Conservation (phyloP, 106 monocot genomes). For the Alisma plantagoaquatica region DNA sequence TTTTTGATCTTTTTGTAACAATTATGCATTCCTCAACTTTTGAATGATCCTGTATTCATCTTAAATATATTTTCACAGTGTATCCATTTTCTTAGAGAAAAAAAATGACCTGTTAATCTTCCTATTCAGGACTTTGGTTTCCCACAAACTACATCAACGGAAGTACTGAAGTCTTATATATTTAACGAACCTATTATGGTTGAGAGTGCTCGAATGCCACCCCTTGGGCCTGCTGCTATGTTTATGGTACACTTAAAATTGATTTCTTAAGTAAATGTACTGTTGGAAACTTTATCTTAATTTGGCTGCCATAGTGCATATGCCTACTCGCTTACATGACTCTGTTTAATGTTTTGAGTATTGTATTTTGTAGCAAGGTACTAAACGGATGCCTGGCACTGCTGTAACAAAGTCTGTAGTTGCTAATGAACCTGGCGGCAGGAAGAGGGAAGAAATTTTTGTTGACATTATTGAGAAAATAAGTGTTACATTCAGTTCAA, state of each 20-base stretch:
- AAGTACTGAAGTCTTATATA: slow-evolving; percentile 89
- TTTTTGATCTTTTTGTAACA: too few species aligned
- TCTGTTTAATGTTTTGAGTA: background rate
- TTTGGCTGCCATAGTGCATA: background rate
- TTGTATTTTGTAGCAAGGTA: slow-evolving; percentile 60
- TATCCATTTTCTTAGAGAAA: too few species aligned
- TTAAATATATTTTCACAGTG: too few species aligned
- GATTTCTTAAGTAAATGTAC: too few species aligned
- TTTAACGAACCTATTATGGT: slow-evolving; percentile 94
- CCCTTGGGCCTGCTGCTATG: slow-evolving; percentile 92
- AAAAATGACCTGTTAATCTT: too few species aligned
- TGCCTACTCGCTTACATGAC: background rate
- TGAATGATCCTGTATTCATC: too few species aligned
- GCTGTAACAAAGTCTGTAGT: slow-evolving; percentile 99
- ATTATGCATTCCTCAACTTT: too few species aligned
- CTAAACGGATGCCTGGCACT: slow-evolving; percentile 93
- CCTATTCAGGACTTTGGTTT: slow-evolving; percentile 86
- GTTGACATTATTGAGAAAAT: slow-evolving; percentile 99
- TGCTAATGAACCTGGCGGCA: slow-evolving; percentile 86
- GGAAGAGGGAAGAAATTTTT: slow-evolving; percentile 97
- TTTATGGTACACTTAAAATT: slow-evolving; percentile 93
- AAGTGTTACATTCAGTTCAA: slow-evolving; percentile 97
- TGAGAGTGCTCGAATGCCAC: slow-evolving; percentile 68
- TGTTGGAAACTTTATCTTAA: background rate
- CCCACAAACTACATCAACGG: slow-evolving; percentile 95